These are phyloP conservation scores for Leccinum fibrillosum DNA, from an alignment of 768 basidiomycete species.

Conservation along the genomic window DNA sequence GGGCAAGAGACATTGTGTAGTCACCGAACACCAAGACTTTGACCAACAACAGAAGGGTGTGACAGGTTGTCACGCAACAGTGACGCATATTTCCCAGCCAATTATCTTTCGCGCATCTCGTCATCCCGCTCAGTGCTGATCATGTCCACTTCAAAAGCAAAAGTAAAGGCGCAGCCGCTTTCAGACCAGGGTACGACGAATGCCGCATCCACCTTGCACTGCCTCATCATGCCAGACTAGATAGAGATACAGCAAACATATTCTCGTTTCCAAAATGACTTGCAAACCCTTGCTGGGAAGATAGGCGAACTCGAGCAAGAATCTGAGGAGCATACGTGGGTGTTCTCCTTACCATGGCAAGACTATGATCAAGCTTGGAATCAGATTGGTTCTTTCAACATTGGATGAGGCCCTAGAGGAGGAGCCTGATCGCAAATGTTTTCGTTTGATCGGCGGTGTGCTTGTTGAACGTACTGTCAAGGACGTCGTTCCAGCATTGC, in stretches of 20 bases:
- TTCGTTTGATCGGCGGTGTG: slow-evolving; percentile 92
- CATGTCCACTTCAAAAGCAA: slow-evolving; percentile 58
- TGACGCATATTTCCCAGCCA: slow-evolving; percentile 26
- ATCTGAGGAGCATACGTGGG: slow-evolving; percentile 90
- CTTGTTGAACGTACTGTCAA: slow-evolving; percentile 94
- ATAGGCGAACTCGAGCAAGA: slow-evolving; percentile 96
- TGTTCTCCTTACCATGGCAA: slow-evolving; percentile 16
- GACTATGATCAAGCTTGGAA: background rate
- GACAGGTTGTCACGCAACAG: slow-evolving; percentile 26
- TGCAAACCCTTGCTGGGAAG: slow-evolving; percentile 89
- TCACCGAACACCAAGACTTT: slow-evolving; percentile 15
- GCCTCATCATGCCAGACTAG: slow-evolving; percentile 43
- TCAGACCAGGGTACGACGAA: slow-evolving; percentile 66
- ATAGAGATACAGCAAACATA: slow-evolving; percentile 86
- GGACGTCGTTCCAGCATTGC: slow-evolving; percentile 87
- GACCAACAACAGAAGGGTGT: slow-evolving; percentile 15
- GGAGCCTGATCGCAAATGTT: slow-evolving; percentile 92
- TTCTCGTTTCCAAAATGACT: slow-evolving; percentile 78
- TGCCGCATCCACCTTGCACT: slow-evolving; percentile 7
- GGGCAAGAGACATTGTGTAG: slow-evolving; percentile 54
- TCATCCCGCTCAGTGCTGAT: background rate
- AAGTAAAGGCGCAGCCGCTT: slow-evolving; percentile 53
- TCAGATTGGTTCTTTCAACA: slow-evolving; percentile 84
- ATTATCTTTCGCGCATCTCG: slow-evolving; percentile 20
- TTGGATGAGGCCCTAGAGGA: slow-evolving; percentile 77